These are phyloP conservation scores for Boletus reticulatus DNA, from an alignment of 768 basidiomycete genomes.

Conservation along the genomic window DNA sequence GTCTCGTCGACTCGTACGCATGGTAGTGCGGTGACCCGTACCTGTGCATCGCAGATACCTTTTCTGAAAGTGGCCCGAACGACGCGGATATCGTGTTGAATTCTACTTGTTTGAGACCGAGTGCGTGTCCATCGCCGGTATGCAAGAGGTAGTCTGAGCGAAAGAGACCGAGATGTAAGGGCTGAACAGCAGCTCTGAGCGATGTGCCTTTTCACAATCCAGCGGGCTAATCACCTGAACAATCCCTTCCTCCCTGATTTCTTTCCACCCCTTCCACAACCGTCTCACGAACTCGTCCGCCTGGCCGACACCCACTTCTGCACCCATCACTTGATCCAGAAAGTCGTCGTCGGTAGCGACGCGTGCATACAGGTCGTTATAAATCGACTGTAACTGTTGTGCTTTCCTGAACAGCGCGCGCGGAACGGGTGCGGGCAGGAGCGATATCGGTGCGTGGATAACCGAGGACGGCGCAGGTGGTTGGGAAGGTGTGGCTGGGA, in stretches of 20 bases:
- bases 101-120: slow-evolving; percentile 87
- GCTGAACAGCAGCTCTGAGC: slow-evolving; percentile 40
- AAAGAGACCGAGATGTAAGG: slow-evolving; percentile 85
- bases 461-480: slow-evolving; percentile 64
- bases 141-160: slow-evolving; percentile 95
- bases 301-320: slow-evolving; percentile 67
- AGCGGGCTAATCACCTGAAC: slow-evolving; percentile 43
- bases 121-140: slow-evolving; percentile 32
- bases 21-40: slow-evolving; percentile 40
- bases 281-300: slow-evolving; percentile 86
- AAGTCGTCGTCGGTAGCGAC: slow-evolving; percentile 79
- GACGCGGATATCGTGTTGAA: slow-evolving; percentile 97
- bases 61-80: slow-evolving; percentile 78
- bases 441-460: slow-evolving; percentile 86
- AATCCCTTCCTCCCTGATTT: slow-evolving; percentile 61
- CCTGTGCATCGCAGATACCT: slow-evolving; percentile 73
- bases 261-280: slow-evolving; percentile 86
- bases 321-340: slow-evolving; percentile 82
- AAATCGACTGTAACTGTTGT: slow-evolving; percentile 63
- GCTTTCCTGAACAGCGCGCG: slow-evolving; percentile 66
- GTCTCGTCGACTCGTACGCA: background rate
- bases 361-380: slow-evolving; percentile 84
- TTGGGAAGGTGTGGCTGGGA: slow-evolving; percentile 48
- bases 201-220: background rate
- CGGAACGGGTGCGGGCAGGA: slow-evolving; percentile 88